phyloP scores from a whole-genome alignment of 2,329 filamentous ascomycete species.

The Monosporascus cannonballus region DNA sequence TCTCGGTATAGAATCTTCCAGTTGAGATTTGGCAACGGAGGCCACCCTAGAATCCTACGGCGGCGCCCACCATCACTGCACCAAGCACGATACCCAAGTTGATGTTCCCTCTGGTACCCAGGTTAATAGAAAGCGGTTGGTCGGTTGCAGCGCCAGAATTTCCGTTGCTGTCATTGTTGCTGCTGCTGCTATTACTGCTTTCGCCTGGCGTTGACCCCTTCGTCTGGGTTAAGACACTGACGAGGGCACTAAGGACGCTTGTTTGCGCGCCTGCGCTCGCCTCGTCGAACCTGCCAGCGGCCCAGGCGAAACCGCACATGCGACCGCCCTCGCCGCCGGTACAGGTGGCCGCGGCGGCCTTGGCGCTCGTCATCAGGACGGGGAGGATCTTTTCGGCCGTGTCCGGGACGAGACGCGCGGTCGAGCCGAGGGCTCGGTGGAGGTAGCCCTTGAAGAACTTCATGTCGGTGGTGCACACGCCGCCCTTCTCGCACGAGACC shows the following conservation, averaged over 20 bases:
- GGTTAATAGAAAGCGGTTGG: background rate
- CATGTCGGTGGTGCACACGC: conserved; percentile 50
- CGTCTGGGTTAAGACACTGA: conserved; percentile 6
- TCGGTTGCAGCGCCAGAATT: too few relatives aligned
- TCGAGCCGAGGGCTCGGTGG: conserved; percentile 38
- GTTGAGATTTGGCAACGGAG: too few relatives aligned
- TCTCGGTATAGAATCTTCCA: too few relatives aligned
- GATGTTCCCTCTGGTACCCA: background rate
- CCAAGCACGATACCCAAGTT: background rate
- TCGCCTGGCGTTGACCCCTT: background rate
- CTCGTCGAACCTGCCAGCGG: conserved; percentile 20
- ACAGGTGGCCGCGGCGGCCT: conserved; percentile 31
- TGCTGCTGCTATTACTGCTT: too few relatives aligned
- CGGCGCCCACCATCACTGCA: too few relatives aligned
- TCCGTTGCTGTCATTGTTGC: too few relatives aligned
- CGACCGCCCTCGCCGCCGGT: conserved; percentile 24
- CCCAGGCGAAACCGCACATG: conserved; percentile 19
- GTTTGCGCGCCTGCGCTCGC: conserved; percentile 48
- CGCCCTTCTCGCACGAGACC: conserved; percentile 43
- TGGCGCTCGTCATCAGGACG: conserved; percentile 29
- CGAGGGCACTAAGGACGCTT: conserved; percentile 42
- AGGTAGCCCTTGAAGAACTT: conserved; percentile 51
- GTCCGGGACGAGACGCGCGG: conserved; percentile 30
- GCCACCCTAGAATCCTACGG: too few relatives aligned
- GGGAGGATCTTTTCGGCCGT: conserved; percentile 27